Evolutionary conservation across 768 basidiomycete species (phyloP), one percentile per base, ranked within the genome.

Genomic region (Fistulinella prunicolor): DNA sequence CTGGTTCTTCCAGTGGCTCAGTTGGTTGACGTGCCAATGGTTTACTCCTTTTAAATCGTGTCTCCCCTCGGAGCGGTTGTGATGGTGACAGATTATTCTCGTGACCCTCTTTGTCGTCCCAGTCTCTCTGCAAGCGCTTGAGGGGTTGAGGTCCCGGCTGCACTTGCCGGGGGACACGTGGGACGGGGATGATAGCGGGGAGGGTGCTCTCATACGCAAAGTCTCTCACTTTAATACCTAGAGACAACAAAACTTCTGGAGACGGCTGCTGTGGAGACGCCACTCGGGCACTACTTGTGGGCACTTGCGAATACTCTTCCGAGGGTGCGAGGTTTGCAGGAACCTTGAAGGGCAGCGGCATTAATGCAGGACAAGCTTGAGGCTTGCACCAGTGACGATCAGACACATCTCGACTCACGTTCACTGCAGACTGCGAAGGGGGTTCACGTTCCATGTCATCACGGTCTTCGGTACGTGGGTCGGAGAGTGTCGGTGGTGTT

Each of bases 171-270:
- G 71, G 72, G 12, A 68, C 60, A 17, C 72, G 72, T 16, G 71
- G 74, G 21, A 79, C 76, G 2, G 82, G 72, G 24, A 68, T 70
- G 34, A 88, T 74, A 9, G 82, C 80, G 2, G 85, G 83, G 38
- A 86, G 68, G 22, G 69, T 80, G 66, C 74, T 82, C 64, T 86
- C 83, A 68, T 81, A 84, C 14, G 79, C 83, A 72, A 83, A 87
- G 67, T 88, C 77, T 59, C 74, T 70, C 43, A 78, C 71, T 66
- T 65, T 70, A 65, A 77, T 65, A 36, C 71, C 72, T 21, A 68
- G 48, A 42, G 60, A 55, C 22, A 57, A 50, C 41, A 74, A 53
- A 19, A 48, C 26, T 34, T 61, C 63, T 19, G 58, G 51, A 6
- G 68, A 54, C 37, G 79, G 71, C 69, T 77, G 63, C 70, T 57